phyloP scores from a whole-genome alignment of 2,329 filamentous ascomycete genomes.

The Zelopaecilomyces penicillatus region DNA sequence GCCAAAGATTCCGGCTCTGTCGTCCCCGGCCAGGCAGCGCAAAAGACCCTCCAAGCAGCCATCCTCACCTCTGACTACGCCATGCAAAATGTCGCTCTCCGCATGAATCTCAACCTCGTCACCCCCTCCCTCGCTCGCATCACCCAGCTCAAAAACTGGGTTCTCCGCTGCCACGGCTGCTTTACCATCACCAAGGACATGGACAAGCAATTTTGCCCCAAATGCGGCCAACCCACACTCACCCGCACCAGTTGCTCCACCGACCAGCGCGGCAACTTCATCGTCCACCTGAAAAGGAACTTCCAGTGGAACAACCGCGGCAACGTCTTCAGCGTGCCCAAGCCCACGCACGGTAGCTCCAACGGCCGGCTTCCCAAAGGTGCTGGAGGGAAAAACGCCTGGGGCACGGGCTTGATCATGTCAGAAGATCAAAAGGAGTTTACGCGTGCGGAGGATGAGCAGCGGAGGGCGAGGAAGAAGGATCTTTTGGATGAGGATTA shows the following conservation, averaged over 20 bases:
- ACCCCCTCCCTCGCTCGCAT: constrained; percentile 73
- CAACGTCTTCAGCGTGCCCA: constrained; percentile 87
- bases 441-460: constrained; percentile 51
- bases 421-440: constrained; percentile 97
- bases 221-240: constrained; percentile 81
- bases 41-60: constrained; percentile 71
- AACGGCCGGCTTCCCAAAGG: constrained; percentile 64
- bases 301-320: constrained; percentile 95
- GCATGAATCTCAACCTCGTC: constrained; percentile 88
- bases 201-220: constrained; percentile 83
- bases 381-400: constrained; percentile 75
- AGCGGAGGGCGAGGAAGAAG: constrained; percentile 59
- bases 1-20: constrained; percentile 49
- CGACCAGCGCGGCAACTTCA: constrained; percentile 70
- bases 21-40: constrained; percentile 39
- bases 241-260: constrained; percentile 81
- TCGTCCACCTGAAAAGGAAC: constrained; percentile 82
- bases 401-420: constrained; percentile 76
- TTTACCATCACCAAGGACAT: constrained; percentile 80
- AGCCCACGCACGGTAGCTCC: constrained; percentile 71
- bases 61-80: constrained; percentile 92
- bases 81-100: constrained; percentile 93
- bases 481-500: constrained; percentile 96
- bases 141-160: constrained; percentile 76
- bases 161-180: constrained; percentile 89